Conservation (phyloP, 2,329 filamentous ascomycete species). For the Lasiodiplodia theobromae region DNA sequence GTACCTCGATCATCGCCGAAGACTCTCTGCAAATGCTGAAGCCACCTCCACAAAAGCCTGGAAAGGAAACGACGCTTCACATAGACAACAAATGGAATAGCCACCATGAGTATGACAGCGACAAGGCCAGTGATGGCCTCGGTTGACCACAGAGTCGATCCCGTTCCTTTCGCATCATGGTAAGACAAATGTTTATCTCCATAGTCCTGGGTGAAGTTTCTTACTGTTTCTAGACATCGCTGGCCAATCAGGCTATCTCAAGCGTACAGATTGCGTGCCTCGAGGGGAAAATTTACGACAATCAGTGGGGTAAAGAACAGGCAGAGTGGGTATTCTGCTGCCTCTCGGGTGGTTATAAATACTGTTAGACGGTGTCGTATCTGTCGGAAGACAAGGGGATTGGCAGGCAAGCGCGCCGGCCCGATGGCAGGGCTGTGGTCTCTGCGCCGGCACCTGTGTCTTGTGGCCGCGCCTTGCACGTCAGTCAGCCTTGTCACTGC, state of each 20-base stretch:
- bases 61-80: neutral
- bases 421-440: too few relatives aligned
- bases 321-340: too few relatives aligned
- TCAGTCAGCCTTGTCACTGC: too few relatives aligned
- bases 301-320: too few relatives aligned
- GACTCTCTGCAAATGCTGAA: neutral
- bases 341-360: too few relatives aligned
- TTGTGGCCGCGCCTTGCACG: too few relatives aligned
- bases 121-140: neutral
- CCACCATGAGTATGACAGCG: neutral
- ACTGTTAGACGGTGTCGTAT: too few relatives aligned
- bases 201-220: neutral
- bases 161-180: neutral
- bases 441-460: too few relatives aligned
- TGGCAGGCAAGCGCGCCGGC: too few relatives aligned
- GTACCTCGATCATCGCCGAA: neutral
- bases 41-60: neutral
- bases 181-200: neutral
- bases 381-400: too few relatives aligned
- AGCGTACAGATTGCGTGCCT: too few relatives aligned
- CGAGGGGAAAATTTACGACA: too few relatives aligned
- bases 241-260: neutral
- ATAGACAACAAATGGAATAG: neutral
- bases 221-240: neutral
- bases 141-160: neutral